Evolutionary conservation across 345 rosid genomes (phyloP).

Genomic region (Brassica cretica): DNA sequence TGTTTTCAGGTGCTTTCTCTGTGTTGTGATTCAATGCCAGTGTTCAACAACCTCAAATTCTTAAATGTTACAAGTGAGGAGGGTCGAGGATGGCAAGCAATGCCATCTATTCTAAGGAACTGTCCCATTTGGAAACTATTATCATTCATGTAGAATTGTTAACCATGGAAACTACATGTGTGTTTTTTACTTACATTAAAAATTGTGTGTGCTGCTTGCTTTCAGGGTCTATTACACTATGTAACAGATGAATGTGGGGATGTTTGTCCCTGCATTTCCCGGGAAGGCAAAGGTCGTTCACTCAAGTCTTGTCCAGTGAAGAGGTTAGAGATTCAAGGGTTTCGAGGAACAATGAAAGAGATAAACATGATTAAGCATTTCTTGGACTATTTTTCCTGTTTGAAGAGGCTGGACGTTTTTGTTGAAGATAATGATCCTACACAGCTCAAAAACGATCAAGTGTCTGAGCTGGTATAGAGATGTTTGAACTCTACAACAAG

Average conservation of each 20-base stretch:
- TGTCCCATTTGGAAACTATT: slow-evolving; percentile 3
- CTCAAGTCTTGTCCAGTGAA: slow-evolving; percentile 10
- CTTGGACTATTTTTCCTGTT: neutral
- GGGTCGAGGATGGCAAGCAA: slow-evolving; percentile 2
- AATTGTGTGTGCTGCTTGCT: neutral
- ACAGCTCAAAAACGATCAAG: neutral
- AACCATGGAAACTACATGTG: neutral
- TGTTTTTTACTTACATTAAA: neutral
- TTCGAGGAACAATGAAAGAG: neutral
- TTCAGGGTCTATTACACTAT: slow-evolving; percentile 14
- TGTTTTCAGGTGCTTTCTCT: neutral
- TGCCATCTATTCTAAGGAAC: slow-evolving; percentile 1
- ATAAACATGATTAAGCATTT: neutral
- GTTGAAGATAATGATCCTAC: neutral
- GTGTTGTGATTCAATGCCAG: slow-evolving; percentile 1
- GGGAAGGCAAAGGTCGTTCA: neutral
- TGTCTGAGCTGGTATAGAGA: neutral
- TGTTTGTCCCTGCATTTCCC: slow-evolving; percentile 1
- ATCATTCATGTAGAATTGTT: neutral
- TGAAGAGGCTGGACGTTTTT: neutral
- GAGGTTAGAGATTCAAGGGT: neutral
- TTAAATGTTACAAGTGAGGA: neutral
- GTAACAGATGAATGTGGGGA: slow-evolving; percentile 10
- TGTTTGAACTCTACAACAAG: neutral
- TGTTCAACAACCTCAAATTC: neutral